These are phyloP conservation scores for Diutina rugosa DNA, from an alignment of 1,139 yeast species.

Conservation along the genomic window DNA sequence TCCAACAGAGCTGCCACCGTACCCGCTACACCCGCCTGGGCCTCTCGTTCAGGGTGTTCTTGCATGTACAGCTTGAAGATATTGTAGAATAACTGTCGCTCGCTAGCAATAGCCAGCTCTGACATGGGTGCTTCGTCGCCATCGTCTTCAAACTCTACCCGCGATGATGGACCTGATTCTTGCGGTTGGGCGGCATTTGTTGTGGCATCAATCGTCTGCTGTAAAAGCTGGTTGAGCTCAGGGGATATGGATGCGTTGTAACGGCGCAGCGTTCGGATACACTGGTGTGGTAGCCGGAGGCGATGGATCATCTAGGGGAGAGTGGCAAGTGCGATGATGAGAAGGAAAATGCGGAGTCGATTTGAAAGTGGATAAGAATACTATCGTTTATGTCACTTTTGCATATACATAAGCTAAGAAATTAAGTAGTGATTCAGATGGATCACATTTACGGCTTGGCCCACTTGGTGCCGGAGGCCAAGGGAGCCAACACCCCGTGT, in stretches of 20 bases:
- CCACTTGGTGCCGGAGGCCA: slow-evolving; percentile 35
- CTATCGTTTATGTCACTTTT: background rate
- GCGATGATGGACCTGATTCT: background rate
- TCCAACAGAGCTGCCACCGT: background rate
- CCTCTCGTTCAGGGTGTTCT: background rate
- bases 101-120: slow-evolving; percentile 4
- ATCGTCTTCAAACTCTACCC: background rate
- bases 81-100: slow-evolving; percentile 6
- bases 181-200: background rate
- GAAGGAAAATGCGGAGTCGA: background rate
- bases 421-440: background rate
- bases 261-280: background rate
- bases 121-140: background rate
- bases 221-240: background rate
- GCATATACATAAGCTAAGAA: background rate
- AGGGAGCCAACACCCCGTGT: slow-evolving; percentile 62
- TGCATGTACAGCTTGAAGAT: slow-evolving; percentile 5
- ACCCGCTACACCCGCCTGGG: background rate
- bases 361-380: too few relatives aligned
- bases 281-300: background rate
- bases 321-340: background rate
- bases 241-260: background rate
- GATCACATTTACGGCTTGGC: slow-evolving; percentile 11
- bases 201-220: background rate
- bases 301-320: background rate